Evolutionary conservation across 1,139 yeast genomes (phyloP), one percentile per base, ranked within the genome.

Genomic region (Pichia sp.): DNA sequence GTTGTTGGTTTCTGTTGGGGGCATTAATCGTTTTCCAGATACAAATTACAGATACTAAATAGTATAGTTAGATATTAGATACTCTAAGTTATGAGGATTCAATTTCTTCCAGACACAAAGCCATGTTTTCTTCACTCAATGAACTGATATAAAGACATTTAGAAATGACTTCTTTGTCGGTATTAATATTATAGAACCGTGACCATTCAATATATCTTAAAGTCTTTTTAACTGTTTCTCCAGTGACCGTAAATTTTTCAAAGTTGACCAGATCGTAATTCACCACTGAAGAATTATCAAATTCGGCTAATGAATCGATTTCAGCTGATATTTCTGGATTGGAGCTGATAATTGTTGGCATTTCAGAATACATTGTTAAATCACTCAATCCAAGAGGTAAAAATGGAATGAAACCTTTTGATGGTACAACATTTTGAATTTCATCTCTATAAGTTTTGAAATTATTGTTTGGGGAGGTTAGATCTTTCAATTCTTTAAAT

Each of bases 171-270:
- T 84, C 89, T 8, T 74, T 71, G 43, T 80, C 61, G 14, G 74
- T 59, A 28, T 65, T 60, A 42, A 70, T 60, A 24, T 60, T 51
- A 64, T 85, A 87, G 48, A 81, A 70, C 38, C 72, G 69, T 0
- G 93, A 77, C 93, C 95, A 86, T 56, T 86, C 95, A 41, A 87
- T 84, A 55, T 86, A 76, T 58, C 85, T 88, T 33, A 89, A 74
- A 45, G 89, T 72, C 7, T 83, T 78, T 58, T 84, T 83, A 33
- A 87, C 89, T 38, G 88, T 79, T 46, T 77, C 77, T 4, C 94
- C 89, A 3, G 87, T 73, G 6, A 83, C 80, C 50, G 84, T 72
- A 63, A 83, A 84, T 53, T 87, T 81, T 35, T 84, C 78, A 56
- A 88, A 81, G 57, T 89, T 88, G 48, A 89, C 71, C 41, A 81